Evolutionary conservation across 2,329 filamentous ascomycete genomes (phyloP), one percentile per base, ranked within the genome.

Genomic region (Malbranchea cinnamomea): DNA sequence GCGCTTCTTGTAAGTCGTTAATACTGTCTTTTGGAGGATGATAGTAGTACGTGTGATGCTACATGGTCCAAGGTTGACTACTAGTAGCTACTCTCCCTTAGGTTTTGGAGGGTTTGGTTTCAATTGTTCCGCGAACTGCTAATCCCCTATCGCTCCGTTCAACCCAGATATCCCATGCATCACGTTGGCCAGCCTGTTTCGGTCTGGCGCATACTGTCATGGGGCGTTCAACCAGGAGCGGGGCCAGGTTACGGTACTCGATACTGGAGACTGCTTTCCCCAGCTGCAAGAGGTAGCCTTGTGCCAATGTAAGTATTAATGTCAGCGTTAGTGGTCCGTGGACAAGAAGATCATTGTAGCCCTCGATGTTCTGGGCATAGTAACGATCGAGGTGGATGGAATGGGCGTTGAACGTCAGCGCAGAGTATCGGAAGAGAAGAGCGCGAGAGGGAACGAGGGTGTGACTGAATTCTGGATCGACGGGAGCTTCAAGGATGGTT

Each of bases 321-420:
- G 77, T 75, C 23, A 91, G 65, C 1, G 72, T 74, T 31, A 98
- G 60, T 1, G 89, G 87, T 0, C 89, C 89, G 46, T 95, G 89
- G 32, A 95, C 80, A 10, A 95, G 65, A 15, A 83, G 61, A 36
- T 74, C 69, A 4, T 65, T 65, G 49, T 91, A 75, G 7, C 79
- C 79, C 52, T 95, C 89, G 8, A 74, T 60, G 8, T 68, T 59
- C 22, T 67, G 66, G 30, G 74, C 74, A 54, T 82, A 91, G 24
- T 65, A 48, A 1, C 65, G 67, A 51, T 94, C 80, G 13, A 92
- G 65, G 56, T 98, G 89, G 42, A 98, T 94, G 10, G 68, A 65
- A 54, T 98, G 89, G 1, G 83, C 82, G 53, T 98, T 98, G 62
- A 83, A 85, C 2, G 80, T 87, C 19, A 98, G 68, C 0, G 84